A percentile compares a stretch with the other conserved stretches of the same genome.
Conservation (phyloP, 441 rosid species). For the Gossypium trilobum region DNA sequence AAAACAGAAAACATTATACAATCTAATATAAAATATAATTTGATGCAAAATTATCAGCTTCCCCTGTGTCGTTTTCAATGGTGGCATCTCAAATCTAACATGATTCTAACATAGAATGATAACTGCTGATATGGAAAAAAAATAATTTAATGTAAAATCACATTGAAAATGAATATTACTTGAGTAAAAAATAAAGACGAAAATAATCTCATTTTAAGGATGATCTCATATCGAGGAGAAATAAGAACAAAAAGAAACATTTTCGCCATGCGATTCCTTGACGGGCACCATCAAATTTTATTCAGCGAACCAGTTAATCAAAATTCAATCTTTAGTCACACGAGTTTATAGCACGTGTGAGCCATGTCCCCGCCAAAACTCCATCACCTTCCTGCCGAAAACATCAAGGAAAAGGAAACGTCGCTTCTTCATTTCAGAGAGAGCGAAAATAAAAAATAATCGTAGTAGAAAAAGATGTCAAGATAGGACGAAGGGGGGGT, state of each 20-base stretch:
- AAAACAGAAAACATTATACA: no score
- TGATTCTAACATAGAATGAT: background rate
- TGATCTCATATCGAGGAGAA: background rate
- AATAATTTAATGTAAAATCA: no score
- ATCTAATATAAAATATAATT: no score
- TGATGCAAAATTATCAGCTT: no score
- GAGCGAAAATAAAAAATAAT: background rate
- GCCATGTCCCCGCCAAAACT: background rate
- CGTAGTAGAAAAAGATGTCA: constrained; percentile 36
- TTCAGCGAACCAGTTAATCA: background rate
- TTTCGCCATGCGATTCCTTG: background rate
- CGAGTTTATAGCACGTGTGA: background rate
- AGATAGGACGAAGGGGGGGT: constrained; percentile 97
- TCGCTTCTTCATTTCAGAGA: background rate
- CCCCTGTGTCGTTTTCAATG: no score
- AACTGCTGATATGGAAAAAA: background rate
- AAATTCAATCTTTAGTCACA: background rate
- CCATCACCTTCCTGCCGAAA: constrained; percentile 5
- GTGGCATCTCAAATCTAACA: background rate
- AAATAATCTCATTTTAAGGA: background rate
- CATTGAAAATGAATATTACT: background rate
- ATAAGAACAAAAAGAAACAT: background rate
- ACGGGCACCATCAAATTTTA: background rate
- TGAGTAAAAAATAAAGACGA: background rate
- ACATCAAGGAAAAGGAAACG: background rate